These are phyloP conservation scores for Populus alba DNA, from an alignment of 345 rosid species.

Conservation along the genomic window DNA sequence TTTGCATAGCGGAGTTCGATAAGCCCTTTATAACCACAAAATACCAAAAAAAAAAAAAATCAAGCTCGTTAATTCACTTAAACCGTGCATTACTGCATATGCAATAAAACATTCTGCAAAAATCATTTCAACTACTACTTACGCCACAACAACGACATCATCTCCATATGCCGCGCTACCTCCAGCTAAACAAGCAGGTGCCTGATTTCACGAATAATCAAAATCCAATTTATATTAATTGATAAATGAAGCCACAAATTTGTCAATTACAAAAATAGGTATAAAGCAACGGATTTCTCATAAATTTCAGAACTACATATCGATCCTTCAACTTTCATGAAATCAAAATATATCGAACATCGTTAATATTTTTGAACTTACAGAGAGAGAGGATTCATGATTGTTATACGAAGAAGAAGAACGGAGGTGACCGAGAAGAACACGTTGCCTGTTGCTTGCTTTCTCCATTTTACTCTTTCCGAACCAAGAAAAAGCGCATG, in stretches of 20 bases:
- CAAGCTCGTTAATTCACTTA: background rate
- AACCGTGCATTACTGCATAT: too few species aligned
- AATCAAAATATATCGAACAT: too few species aligned
- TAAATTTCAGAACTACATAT: too few species aligned
- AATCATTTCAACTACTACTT: conserved; percentile 22
- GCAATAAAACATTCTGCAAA: background rate
- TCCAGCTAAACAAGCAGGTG: conserved; percentile 76
- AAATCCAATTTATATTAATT: background rate
- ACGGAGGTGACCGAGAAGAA: conserved; percentile 82
- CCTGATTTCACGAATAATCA: conserved; percentile 32
- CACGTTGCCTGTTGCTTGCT: conserved; percentile 78
- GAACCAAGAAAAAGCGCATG: too few species aligned
- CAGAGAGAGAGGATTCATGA: conserved; percentile 58
- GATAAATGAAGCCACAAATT: too few species aligned
- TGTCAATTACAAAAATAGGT: too few species aligned
- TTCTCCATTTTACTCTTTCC: conserved; percentile 53
- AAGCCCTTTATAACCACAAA: conserved; percentile 43
- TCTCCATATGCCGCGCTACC: conserved; percentile 90
- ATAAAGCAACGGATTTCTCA: too few species aligned
- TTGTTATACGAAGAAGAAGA: conserved; percentile 43
- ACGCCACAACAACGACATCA: conserved; percentile 90
- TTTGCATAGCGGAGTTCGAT: conserved; percentile 80
- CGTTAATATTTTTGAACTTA: conserved; percentile 31
- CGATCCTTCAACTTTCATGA: too few species aligned
- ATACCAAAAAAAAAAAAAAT: background rate